A percentile compares a stretch with the other conserved stretches of the same genome.
These are phyloP conservation scores for Gardenia jasminoides DNA, from an alignment of 257 asterid species.

Conservation along the genomic window DNA sequence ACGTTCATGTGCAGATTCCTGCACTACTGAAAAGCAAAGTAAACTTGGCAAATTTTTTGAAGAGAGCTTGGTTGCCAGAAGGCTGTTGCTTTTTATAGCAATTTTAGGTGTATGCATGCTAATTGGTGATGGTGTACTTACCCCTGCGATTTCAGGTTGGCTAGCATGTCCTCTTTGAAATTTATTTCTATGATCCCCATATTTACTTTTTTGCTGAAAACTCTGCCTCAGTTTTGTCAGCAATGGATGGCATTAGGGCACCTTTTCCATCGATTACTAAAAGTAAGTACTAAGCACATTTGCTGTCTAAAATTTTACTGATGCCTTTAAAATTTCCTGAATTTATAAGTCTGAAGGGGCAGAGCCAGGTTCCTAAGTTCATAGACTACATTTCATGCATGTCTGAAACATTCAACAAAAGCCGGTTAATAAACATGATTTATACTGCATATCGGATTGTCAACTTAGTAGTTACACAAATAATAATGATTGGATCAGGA, in stretches of 20 bases:
- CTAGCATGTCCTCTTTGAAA: not conserved
- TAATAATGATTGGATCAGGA: not conserved
- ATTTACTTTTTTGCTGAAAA: not conserved
- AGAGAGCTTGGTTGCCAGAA: constrained; percentile 40
- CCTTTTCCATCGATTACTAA: constrained; percentile 35
- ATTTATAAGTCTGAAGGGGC: not conserved
- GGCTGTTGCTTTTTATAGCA: constrained; percentile 43
- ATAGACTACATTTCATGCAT: not conserved
- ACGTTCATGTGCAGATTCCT: constrained; percentile 14
- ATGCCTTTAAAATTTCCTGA: not conserved
- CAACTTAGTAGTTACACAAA: not conserved
- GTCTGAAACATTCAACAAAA: not conserved
- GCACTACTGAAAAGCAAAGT: constrained; percentile 21
- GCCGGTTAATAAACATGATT: not conserved
- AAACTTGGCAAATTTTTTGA: constrained; percentile 41
- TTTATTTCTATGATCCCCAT: not conserved
- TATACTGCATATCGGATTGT: not conserved
- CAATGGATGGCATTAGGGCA: constrained; percentile 45
- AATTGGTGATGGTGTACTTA: constrained; percentile 70
- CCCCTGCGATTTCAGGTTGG: constrained; percentile 68
- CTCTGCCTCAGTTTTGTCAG: constrained; percentile 36
- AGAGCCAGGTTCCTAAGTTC: constrained; percentile 1
- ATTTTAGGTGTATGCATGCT: constrained; percentile 67
- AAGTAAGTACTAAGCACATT: constrained; percentile 27
- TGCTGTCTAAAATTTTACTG: not conserved